Evolutionary conservation across 805 yeast genomes (phyloP).

Genomic region (Wickerhamomyces tratensis): DNA sequence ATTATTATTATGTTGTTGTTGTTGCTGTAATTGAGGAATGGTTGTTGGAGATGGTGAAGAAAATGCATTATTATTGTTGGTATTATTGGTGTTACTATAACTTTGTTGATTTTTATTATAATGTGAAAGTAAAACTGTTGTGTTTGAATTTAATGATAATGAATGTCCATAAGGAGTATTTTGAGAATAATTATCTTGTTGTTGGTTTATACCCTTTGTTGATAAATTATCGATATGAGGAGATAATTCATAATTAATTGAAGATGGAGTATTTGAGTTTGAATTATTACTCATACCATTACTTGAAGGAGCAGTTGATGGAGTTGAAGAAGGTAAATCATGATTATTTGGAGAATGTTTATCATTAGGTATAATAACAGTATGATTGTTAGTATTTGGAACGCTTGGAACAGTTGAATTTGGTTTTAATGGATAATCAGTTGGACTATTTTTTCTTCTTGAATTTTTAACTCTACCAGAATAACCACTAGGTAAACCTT

Average conservation of each 20-base stretch:
- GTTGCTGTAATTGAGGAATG: background rate
- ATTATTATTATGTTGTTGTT: no score
- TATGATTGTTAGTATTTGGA: background rate
- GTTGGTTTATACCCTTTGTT: no score
- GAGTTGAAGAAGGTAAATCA: no score
- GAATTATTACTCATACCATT: background rate
- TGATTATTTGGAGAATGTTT: no score
- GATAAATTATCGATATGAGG: background rate
- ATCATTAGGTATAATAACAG: background rate
- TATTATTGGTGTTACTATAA: no score
- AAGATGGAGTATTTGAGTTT: background rate
- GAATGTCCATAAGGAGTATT: background rate
- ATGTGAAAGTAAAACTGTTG: background rate
- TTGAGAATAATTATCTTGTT: no score
- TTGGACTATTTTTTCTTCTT: slow-evolving; percentile 22
- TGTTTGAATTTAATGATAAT: background rate
- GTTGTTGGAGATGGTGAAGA: background rate
- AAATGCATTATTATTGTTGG: no score
- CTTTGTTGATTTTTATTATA: no score
- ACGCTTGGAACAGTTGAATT: background rate
- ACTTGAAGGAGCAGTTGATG: background rate
- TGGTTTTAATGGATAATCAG: background rate
- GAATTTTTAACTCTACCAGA: slow-evolving; percentile 23
- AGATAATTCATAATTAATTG: slow-evolving; percentile 10
- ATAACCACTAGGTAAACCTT: slow-evolving; percentile 29